Evolutionary conservation across 805 yeast genomes (phyloP).

Genomic region (Teunomyces tritomae): DNA sequence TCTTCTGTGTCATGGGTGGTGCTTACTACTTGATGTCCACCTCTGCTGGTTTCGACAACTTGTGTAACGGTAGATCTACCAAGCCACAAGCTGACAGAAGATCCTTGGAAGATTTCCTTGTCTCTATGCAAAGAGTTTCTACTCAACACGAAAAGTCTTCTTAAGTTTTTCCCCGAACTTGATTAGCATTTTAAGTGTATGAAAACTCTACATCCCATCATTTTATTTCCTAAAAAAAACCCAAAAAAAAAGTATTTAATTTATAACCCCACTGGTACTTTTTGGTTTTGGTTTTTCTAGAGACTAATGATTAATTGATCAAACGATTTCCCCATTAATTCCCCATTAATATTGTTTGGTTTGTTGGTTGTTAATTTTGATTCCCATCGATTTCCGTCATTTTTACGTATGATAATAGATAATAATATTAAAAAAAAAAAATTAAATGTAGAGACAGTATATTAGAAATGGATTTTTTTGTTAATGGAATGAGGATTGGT

Average conservation of each 20-base stretch:
- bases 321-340: constrained; percentile 2
- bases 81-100: constrained; percentile 58
- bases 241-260: background rate
- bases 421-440: background rate
- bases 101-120: constrained; percentile 79
- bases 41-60: constrained; percentile 75
- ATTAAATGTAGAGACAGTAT: too few relatives aligned
- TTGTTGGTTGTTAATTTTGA: constrained; percentile 2
- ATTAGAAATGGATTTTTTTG: background rate
- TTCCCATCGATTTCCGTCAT: constrained; percentile 2
- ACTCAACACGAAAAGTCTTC: constrained; percentile 84
- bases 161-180: constrained; percentile 28
- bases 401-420: constrained; percentile 4
- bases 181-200: background rate
- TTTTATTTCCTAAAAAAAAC: constrained; percentile 1
- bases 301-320: constrained; percentile 6
- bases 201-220: constrained; percentile 2
- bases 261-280: background rate
- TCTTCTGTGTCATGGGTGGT: constrained; percentile 95
- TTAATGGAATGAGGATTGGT: background rate
- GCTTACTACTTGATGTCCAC: constrained; percentile 90
- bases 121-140: constrained; percentile 85
- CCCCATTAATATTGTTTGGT: constrained; percentile 2
- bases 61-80: constrained; percentile 76
- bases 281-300: constrained; percentile 2